A percentile compares a stretch with the other conserved stretches of the same genome.
These are phyloP conservation scores for Tulasnella sp. DNA, from an alignment of 768 basidiomycete species.

Conservation along the genomic window DNA sequence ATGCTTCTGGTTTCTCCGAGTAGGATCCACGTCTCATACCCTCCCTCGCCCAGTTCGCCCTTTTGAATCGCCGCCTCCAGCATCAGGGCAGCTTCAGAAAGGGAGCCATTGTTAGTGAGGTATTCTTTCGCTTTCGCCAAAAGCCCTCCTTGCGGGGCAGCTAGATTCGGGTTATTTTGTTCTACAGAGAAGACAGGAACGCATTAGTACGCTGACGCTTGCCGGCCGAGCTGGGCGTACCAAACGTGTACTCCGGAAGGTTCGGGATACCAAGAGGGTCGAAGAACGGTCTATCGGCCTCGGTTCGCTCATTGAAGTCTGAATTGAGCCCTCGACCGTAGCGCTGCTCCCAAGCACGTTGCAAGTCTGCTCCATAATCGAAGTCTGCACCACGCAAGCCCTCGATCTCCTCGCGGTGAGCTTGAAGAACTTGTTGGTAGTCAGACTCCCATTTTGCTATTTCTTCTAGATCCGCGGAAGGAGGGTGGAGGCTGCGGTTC, in stretches of 20 bases:
- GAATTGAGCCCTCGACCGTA: conserved; percentile 25
- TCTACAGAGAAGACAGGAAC: conserved; percentile 32
- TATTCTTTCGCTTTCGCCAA: conserved; percentile 66
- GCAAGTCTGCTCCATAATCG: conserved; percentile 49
- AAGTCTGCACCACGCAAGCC: conserved; percentile 36
- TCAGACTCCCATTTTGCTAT: conserved; percentile 74
- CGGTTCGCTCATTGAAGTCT: conserved; percentile 23
- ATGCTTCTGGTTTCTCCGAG: conserved; percentile 81
- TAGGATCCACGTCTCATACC: conserved; percentile 86
- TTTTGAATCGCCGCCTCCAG: conserved; percentile 85
- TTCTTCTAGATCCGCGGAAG: conserved; percentile 33
- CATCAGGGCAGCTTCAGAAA: conserved; percentile 76
- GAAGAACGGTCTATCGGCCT: conserved; percentile 24
- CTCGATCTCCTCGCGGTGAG: conserved; percentile 48
- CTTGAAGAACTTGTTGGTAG: conserved; percentile 64
- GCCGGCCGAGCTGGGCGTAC: conserved; percentile 34
- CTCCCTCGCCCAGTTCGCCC: conserved; percentile 66
- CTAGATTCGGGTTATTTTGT: conserved; percentile 54
- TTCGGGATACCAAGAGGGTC: conserved; percentile 67
- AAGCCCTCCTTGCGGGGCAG: conserved; percentile 30
- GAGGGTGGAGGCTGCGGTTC: background rate
- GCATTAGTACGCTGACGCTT: conserved; percentile 4
- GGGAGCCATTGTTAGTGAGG: conserved; percentile 67
- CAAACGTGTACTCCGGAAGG: conserved; percentile 63
- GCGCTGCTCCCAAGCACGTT: conserved; percentile 52